These are phyloP conservation scores for Podospora anserina DNA, from an alignment of 495 filamentous ascomycete species.

Conservation along the genomic window DNA sequence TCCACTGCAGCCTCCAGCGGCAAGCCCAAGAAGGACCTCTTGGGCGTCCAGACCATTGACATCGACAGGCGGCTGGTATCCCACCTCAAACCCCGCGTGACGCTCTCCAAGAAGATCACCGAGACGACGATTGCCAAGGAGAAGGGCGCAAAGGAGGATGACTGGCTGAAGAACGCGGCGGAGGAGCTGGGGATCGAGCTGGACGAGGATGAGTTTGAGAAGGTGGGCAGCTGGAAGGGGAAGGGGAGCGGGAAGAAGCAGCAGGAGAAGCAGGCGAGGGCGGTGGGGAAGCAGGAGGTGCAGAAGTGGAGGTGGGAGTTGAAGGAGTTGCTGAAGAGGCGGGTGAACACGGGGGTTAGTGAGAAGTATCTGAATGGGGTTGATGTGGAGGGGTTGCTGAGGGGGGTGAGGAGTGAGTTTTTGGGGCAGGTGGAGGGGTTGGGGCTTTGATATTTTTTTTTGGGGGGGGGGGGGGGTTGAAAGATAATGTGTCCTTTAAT, in stretches of 20 bases:
- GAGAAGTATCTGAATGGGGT: slow-evolving; percentile 82
- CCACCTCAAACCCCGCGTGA: slow-evolving; percentile 68
- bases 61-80: slow-evolving; percentile 76
- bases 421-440: slow-evolving; percentile 42
- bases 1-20: slow-evolving; percentile 32
- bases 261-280: slow-evolving; percentile 67
- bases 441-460: slow-evolving; percentile 25
- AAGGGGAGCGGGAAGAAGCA: slow-evolving; percentile 67
- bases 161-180: slow-evolving; percentile 78
- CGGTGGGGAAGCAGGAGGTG: slow-evolving; percentile 67
- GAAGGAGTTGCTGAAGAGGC: slow-evolving; percentile 62
- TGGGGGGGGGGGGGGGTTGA: too few relatives aligned
- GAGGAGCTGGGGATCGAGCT: slow-evolving; percentile 94
- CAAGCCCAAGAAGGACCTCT: slow-evolving; percentile 60
- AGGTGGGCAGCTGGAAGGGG: slow-evolving; percentile 56
- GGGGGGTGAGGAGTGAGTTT: slow-evolving; percentile 52
- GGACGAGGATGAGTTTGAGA: slow-evolving; percentile 79
- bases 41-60: slow-evolving; percentile 60
- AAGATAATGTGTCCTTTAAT: too few relatives aligned
- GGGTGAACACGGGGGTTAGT: slow-evolving; percentile 88
- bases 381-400: slow-evolving; percentile 75
- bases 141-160: slow-evolving; percentile 75
- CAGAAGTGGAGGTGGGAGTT: slow-evolving; percentile 59
- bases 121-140: slow-evolving; percentile 82
- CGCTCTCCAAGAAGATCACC: slow-evolving; percentile 76